Base-by-base conservation (phyloP, 306 rosid species). In the Vigna trinervia region DNA sequence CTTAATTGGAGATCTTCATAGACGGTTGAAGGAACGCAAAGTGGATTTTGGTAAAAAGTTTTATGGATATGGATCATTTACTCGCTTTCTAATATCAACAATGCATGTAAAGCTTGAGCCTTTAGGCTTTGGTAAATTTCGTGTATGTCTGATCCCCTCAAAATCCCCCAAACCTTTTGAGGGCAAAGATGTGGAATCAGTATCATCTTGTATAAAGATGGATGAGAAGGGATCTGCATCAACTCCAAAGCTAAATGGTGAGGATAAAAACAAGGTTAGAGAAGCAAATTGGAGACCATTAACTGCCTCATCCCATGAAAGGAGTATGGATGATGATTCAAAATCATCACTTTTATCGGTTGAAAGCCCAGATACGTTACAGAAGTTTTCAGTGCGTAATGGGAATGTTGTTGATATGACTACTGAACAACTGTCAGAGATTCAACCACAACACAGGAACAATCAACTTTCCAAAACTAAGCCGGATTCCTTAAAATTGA, bases 31-130 rank as follows among this genome's bases (percentile, higher is more conserved):
- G 46, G 84, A 81, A 68, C 15, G 36, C 76, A 50, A 75, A 59
- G 69, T 82, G 71, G 4, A 3, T 52, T 68, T 90, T 4, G 87
- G 81, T 69, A 86, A 26, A 78, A 81, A 71, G n/a, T 87, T 74
- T 6, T 90, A 78, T 75, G 91, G 96, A 47, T 43, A 88, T 80
- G 81, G 75, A 76, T 88, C 19, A 48, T 81, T 92, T 71, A 57
- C 88, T 30, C 80, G 58, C 64, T 78, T 91, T 81, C 94, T 95
- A 74, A 68, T 28, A 68, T 59, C 97, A 71, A 68, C 82, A 46
- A 87, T 89, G 14, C 47, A 84, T 14, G 48, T 89, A 57, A 63
- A 70, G 63, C 82, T 95, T 72, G 32, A 54, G 65, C 0, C 58
- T n/a, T 14, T 69, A 47, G 71, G 70, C 51, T 67, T 69, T 46